Base-by-base conservation (phyloP, 345 rosid genomes). In the Populus simonii region DNA sequence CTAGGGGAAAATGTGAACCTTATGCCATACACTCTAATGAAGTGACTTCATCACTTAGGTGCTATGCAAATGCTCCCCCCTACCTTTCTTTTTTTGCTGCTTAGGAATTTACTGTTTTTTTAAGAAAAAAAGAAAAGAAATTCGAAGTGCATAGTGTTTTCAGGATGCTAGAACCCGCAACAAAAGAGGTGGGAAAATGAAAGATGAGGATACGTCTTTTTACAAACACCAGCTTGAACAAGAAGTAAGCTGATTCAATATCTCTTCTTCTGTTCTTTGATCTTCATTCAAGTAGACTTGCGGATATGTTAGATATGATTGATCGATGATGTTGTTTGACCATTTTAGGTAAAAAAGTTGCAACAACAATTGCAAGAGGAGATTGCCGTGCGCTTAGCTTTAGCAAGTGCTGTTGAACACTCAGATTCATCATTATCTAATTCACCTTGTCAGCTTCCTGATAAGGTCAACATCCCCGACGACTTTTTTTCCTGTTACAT, bases 151-250 rank as follows among this genome's bases (percentile, higher is more conserved):
- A 29, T 18, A 18, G 25, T 81, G 71, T 80, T 5, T 76, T 71
- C 83, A 87, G 89, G 88, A 84, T 68, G 72, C 80, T 78, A 82
- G 81, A 76, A 70, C 74, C 67, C 78, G 38, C 74, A 83, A 81
- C 31, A 83, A 82, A 80, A 84, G 53, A 55, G 86, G 77, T 71
- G 86, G 81, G 76, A 82, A 74, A 68, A 79, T 84, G 88, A 89
- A 86, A 82, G 88, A 80, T 55, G 84, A 71, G 68, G 82, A 84
- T 74, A 82, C 74, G 63, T 71, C 87, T 70, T 72, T 81, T 82
- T 88, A 94, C 81, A 91, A 83, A 71, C 57, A 78, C 86, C 89
- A 89, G 87, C 98, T 94, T 55, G 94, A 92, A 85, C 87, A 94
- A 90, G 98, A 92, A 76, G 98, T 92, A 84, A 88, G 97, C 84